These are phyloP conservation scores for Capronia americana DNA, from an alignment of 2,329 filamentous ascomycete genomes.

Conservation along the genomic window DNA sequence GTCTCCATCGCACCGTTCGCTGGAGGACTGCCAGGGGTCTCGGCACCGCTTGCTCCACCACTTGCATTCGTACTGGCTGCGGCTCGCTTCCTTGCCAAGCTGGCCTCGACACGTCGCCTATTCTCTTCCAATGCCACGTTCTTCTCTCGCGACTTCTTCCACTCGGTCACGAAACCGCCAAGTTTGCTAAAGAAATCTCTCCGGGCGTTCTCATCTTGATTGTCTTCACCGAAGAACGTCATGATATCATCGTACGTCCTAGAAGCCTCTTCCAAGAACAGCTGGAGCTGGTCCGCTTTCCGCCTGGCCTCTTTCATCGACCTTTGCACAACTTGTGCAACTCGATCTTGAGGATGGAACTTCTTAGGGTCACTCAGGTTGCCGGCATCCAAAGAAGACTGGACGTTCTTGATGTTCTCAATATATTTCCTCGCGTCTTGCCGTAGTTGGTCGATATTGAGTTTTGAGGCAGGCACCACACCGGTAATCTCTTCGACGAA, in stretches of 20 bases:
- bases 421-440: slow-evolving; percentile 90
- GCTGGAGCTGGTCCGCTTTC: slow-evolving; percentile 93
- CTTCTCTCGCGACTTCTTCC: slow-evolving; percentile 96
- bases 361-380: slow-evolving; percentile 96
- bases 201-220: slow-evolving; percentile 86
- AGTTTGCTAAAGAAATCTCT: slow-evolving; percentile 96
- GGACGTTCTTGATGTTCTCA: slow-evolving; percentile 91
- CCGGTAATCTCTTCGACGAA: slow-evolving; percentile 84
- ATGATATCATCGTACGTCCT: slow-evolving; percentile 94
- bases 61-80: slow-evolving; percentile 58
- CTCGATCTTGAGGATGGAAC: slow-evolving; percentile 96
- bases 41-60: slow-evolving; percentile 42
- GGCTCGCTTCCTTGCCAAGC: slow-evolving; percentile 81
- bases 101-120: slow-evolving; percentile 83
- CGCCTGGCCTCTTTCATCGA: slow-evolving; percentile 95
- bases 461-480: slow-evolving; percentile 80
- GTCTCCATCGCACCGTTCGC: slow-evolving; percentile 94
- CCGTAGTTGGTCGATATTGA: slow-evolving; percentile 92
- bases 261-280: slow-evolving; percentile 92
- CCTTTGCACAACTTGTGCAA: slow-evolving; percentile 87
- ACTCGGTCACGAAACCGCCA: slow-evolving; percentile 86
- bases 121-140: slow-evolving; percentile 83
- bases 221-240: slow-evolving; percentile 94
- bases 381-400: slow-evolving; percentile 87
- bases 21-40: slow-evolving; percentile 61